Evolutionary conservation across 257 asterid species (phyloP).

Genomic region (Fraxinus excelsior): DNA sequence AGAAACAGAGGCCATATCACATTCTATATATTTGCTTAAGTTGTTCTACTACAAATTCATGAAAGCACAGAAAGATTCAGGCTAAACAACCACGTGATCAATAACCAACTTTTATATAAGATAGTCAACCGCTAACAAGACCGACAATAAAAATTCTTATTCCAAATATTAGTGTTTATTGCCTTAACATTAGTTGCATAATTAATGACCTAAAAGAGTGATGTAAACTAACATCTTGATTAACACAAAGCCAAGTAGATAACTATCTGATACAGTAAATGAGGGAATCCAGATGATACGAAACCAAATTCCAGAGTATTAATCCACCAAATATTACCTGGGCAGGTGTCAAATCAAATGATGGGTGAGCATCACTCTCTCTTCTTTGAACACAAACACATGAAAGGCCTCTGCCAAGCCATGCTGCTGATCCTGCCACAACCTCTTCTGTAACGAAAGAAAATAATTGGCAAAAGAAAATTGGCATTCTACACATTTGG

Average conservation of each 20-base stretch:
- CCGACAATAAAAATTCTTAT: not conserved
- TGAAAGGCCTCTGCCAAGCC: constrained; percentile 97
- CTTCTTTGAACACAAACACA: constrained; percentile 96
- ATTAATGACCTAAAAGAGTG: not conserved
- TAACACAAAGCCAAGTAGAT: not conserved
- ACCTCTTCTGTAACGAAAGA: constrained; percentile 65
- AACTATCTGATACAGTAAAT: not conserved
- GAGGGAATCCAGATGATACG: not conserved
- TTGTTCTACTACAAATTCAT: constrained; percentile 14
- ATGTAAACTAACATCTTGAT: not conserved
- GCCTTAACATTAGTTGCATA: not conserved
- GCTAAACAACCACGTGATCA: not conserved
- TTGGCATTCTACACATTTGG: constrained; percentile 2
- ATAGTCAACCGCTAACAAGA: not conserved
- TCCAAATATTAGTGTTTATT: not conserved
- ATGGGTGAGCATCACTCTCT: constrained; percentile 86
- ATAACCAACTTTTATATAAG: not conserved
- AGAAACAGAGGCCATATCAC: not conserved
- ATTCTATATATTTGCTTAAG: not conserved
- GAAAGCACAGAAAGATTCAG: constrained; percentile 9
- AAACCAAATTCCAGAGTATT: not conserved
- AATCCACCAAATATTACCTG: constrained; percentile 50
- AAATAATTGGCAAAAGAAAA: constrained; percentile 27
- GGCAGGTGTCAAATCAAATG: constrained; percentile 87
- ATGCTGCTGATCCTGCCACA: constrained; percentile 98